These are phyloP conservation scores for Cyclotella cryptica DNA, from an alignment of 108 stramenopile species.

Conservation along the genomic window DNA sequence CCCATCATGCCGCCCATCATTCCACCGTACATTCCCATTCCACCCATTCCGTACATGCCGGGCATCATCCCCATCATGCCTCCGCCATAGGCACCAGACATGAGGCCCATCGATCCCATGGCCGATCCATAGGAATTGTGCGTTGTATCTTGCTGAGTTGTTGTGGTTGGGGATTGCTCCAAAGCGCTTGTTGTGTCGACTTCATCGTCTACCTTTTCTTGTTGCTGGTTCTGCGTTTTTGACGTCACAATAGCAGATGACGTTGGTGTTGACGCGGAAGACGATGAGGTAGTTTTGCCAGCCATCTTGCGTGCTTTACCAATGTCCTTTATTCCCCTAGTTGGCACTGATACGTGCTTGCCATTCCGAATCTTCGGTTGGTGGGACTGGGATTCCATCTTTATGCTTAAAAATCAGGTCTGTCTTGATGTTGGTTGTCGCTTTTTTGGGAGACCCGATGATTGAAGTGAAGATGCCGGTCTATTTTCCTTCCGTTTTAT, in stretches of 20 bases:
- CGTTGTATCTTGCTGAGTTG: background rate
- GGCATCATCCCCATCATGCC: constrained; percentile 30
- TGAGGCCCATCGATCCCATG: background rate
- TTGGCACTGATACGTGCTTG: no score
- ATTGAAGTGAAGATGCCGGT: no score
- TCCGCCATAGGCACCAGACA: background rate
- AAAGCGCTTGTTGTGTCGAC: background rate
- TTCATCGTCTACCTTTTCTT: constrained; percentile 18
- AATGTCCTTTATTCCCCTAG: no score
- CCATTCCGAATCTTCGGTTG: no score
- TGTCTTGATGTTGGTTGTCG: no score
- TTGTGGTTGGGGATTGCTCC: background rate
- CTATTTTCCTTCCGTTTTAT: no score
- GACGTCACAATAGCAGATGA: background rate
- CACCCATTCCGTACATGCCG: constrained; percentile 32
- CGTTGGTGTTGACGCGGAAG: no score
- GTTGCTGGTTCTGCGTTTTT: background rate
- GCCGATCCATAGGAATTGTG: constrained; percentile 3
- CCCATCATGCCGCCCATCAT: constrained; percentile 63
- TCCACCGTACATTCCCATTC: constrained; percentile 55
- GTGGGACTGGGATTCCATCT: no score
- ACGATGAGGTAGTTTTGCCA: no score
- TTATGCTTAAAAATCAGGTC: no score
- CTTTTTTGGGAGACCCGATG: no score
- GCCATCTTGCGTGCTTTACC: no score